These are phyloP conservation scores for Penicillium sumatraense DNA, from an alignment of 2,329 filamentous ascomycete species.

Conservation along the genomic window DNA sequence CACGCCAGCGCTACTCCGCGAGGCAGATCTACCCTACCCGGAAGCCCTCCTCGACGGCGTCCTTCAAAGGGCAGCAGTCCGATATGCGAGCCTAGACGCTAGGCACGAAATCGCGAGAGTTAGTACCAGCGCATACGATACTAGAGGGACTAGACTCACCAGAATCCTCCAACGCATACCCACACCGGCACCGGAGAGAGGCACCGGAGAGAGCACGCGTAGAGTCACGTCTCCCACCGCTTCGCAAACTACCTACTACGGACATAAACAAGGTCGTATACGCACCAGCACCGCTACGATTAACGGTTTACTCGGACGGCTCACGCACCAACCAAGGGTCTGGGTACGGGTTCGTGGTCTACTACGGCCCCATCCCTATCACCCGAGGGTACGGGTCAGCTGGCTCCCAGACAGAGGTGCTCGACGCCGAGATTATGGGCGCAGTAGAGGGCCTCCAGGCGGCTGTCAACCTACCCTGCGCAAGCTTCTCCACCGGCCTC, in stretches of 20 bases:
- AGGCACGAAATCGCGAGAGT: neutral
- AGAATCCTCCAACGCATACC: neutral
- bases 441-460: constrained; percentile 1
- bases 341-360: constrained; percentile 1
- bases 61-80: neutral
- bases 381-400: neutral
- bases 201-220: neutral
- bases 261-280: constrained; percentile 1
- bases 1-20: neutral
- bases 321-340: neutral
- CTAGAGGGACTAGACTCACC: neutral
- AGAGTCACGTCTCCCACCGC: neutral
- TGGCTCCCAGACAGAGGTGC: constrained; percentile 1
- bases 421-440: constrained; percentile 1
- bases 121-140: neutral
- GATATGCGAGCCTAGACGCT: neutral
- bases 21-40: neutral
- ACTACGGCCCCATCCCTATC: constrained; percentile 1
- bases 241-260: neutral
- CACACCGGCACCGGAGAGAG: neutral
- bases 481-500: neutral
- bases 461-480: constrained; percentile 1
- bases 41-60: neutral
- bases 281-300: neutral
- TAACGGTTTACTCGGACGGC: constrained; percentile 3